Evolutionary conservation across 148 eudicot genomes (phyloP).

Genomic region (Fallopia convolvulus): DNA sequence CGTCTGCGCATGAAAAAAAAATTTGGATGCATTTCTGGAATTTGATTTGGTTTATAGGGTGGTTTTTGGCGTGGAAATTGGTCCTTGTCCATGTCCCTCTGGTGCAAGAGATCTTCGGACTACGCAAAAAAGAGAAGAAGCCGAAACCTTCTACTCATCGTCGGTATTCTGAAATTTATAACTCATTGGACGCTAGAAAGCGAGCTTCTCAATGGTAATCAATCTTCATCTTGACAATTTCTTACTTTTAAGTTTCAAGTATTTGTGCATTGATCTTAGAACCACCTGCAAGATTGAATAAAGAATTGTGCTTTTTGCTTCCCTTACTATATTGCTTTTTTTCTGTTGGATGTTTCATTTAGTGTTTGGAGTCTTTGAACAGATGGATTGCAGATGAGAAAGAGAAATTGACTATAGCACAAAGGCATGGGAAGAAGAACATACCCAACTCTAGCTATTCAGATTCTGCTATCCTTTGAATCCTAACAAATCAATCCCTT

Average conservation of each 20-base stretch:
- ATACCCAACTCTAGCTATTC: background rate
- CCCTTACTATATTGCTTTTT: background rate
- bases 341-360: background rate
- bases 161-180: constrained; percentile 33
- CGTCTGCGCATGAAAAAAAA: background rate
- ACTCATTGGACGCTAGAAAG: constrained; percentile 16
- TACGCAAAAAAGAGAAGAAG: constrained; percentile 51
- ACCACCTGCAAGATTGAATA: background rate
- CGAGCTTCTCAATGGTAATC: background rate
- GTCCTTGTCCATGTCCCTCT: constrained; percentile 82
- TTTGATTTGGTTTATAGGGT: constrained; percentile 29
- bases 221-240: background rate
- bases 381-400: background rate
- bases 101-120: constrained; percentile 75
- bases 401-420: background rate
- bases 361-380: too few species aligned
- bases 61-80: constrained; percentile 81
- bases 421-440: background rate
- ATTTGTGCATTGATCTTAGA: background rate
- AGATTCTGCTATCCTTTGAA: too few species aligned
- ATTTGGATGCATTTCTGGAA: background rate
- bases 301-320: too few species aligned
- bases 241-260: background rate
- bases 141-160: constrained; percentile 45
- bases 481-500: too few species aligned